Conservation (phyloP, 805 yeast genomes). For the Jamesozyma jinghongensis region DNA sequence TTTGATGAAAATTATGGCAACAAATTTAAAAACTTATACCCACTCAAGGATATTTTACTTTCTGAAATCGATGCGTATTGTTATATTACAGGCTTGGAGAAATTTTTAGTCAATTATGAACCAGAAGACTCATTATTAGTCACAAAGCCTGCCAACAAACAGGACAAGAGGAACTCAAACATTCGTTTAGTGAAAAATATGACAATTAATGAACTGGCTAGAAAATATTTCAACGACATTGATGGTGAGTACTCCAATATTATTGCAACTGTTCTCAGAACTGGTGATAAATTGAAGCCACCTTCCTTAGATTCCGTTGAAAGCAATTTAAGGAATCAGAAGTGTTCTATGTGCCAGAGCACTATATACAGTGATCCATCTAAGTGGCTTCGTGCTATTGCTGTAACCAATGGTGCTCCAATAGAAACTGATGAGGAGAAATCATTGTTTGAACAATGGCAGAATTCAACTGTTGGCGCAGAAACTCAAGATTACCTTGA, state of each 20-base stretch:
- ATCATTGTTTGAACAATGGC: slow-evolving; percentile 31
- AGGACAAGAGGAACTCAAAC: slow-evolving; percentile 31
- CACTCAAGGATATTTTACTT: slow-evolving; percentile 64
- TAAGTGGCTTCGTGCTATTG: slow-evolving; percentile 59
- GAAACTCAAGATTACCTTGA: slow-evolving; percentile 12
- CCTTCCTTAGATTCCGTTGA: slow-evolving; percentile 32
- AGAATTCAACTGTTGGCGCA: slow-evolving; percentile 17
- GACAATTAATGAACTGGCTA: slow-evolving; percentile 73
- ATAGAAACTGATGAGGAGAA: slow-evolving; percentile 37
- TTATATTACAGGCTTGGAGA: slow-evolving; percentile 28
- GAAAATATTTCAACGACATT: slow-evolving; percentile 59
- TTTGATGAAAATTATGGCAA: slow-evolving; percentile 23
- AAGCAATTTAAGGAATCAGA: no score
- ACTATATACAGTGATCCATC: slow-evolving; percentile 49
- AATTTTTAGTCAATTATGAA: slow-evolving; percentile 23
- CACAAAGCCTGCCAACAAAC: slow-evolving; percentile 9
- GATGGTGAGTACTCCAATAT: slow-evolving; percentile 80
- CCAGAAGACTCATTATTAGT: slow-evolving; percentile 17
- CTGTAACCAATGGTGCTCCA: slow-evolving; percentile 49
- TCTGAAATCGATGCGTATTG: slow-evolving; percentile 57
- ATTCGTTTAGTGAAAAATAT: slow-evolving; percentile 43
- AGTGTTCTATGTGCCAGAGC: slow-evolving; percentile 51
- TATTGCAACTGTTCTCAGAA: slow-evolving; percentile 84
- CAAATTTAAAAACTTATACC: slow-evolving; percentile 46
- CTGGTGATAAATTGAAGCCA: slow-evolving; percentile 65